These are phyloP conservation scores for Colletotrichum nymphaeae DNA, from an alignment of 2,329 filamentous ascomycete species.

Conservation along the genomic window DNA sequence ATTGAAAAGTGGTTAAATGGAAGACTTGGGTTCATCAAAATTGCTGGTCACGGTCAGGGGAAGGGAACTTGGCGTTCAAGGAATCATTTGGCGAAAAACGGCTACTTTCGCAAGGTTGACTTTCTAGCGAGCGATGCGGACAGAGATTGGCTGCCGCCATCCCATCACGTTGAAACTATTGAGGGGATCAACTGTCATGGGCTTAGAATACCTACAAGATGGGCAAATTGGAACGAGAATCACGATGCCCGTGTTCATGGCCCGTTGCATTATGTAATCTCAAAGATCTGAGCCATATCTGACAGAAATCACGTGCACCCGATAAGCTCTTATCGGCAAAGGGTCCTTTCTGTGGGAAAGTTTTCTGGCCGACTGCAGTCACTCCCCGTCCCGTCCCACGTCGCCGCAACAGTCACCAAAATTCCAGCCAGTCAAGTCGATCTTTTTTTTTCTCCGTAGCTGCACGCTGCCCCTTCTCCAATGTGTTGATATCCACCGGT, in stretches of 20 bases:
- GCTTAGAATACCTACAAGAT: not conserved
- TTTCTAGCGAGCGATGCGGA: not conserved
- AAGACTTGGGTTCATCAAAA: not conserved
- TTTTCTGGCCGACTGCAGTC: conserved; percentile 13
- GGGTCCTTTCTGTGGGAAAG: not conserved
- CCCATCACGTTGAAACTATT: no score
- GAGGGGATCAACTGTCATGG: no score
- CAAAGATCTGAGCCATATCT: not conserved
- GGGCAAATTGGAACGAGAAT: not conserved
- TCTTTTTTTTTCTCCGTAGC: not conserved
- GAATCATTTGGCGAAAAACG: not conserved
- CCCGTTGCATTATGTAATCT: not conserved
- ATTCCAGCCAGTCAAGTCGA: conserved; percentile 5
- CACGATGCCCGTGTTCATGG: not conserved
- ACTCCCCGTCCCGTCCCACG: conserved; percentile 9
- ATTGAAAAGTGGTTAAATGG: not conserved
- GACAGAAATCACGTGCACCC: not conserved
- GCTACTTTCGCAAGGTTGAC: not conserved
- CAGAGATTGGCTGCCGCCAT: no score
- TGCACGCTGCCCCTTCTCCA: not conserved
- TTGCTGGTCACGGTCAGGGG: not conserved
- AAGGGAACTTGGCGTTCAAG: not conserved
- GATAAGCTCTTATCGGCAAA: conserved; percentile 23
- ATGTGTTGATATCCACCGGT: conserved; percentile 35
- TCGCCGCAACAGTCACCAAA: not conserved